Base-by-base conservation (phyloP, 306 rosid species). In the Ammopiptanthus mongolicus region DNA sequence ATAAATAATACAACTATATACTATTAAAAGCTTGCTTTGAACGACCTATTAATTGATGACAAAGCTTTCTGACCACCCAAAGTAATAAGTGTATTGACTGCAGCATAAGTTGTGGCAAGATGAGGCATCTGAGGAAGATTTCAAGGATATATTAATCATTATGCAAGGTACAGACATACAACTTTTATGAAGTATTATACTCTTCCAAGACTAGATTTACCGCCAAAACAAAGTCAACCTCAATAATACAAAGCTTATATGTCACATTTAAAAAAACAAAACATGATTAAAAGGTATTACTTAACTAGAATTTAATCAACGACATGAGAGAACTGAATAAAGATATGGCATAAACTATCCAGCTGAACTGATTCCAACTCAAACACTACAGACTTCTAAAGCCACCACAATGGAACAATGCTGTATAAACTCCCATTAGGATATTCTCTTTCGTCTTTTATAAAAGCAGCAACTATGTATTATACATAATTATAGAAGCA, bases 31-130 rank as follows among this genome's bases (percentile, higher is more conserved):
- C 47, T 64, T 65, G 42, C 62, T 66, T 52, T 48, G 79, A 58
- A 83, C 86, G 85, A 94, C 98, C 98, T 94, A 85, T 94, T 89
- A 82, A 91, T 90, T 41, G 98, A 90, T 39, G 91, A 80, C 85
- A 91, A 73, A 72, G 97, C 86, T 85, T 85, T 77, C 55, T 87
- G 80, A 86, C 91, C 85, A 19, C 96, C 97, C 78, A 94, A 36
- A 13, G 97, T 87, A 70, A 94, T 85, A 60, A 94, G 97, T 19
- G 97, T 69, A 84, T 91, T 94, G 75, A 94, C 89, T 8, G 96
- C 95, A 83, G 98, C 97, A 80, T 94, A 91, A 64, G 97, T 94
- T 42, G 98, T 94, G 60, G 97, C 98, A 50, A 94, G 94, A 86
- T 94, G 98, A 72, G 98, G 96, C 89, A 94, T 56, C 98, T 94